These are phyloP conservation scores for Pythium aristosporum DNA, from an alignment of 352 stramenopile species.

Conservation along the genomic window DNA sequence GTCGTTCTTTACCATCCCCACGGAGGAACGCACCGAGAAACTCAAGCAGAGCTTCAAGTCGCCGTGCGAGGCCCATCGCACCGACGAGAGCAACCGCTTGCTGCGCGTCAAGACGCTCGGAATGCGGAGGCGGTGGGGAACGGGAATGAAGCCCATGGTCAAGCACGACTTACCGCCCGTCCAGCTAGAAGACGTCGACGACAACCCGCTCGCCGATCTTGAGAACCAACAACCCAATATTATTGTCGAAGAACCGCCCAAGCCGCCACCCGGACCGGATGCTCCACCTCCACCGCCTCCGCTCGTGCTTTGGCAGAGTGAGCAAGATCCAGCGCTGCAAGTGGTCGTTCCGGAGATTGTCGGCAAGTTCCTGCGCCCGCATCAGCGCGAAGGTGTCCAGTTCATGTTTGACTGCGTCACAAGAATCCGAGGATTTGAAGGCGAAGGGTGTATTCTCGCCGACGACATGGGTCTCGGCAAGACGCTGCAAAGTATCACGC, in stretches of 20 bases:
- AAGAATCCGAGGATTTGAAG: conserved; percentile 72
- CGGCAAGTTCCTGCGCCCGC: conserved; percentile 93
- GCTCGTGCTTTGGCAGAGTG: conserved; percentile 79
- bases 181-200: conserved; percentile 54
- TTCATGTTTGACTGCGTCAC: conserved; percentile 97
- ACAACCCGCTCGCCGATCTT: conserved; percentile 33
- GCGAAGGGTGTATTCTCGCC: conserved; percentile 83
- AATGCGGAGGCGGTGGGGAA: conserved; percentile 63
- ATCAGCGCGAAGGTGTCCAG: conserved; percentile 95
- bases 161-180: conserved; percentile 64
- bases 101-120: conserved; percentile 85
- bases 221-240: conserved; percentile 28
- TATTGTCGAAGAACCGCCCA: conserved; percentile 26
- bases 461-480: conserved; percentile 90
- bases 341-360: conserved; percentile 90
- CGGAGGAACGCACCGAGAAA: conserved; percentile 50
- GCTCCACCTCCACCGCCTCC: conserved; percentile 53
- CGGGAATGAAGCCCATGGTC: conserved; percentile 51
- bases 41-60: conserved; percentile 79
- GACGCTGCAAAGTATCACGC: conserved; percentile 85
- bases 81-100: conserved; percentile 73
- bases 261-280: conserved; percentile 28
- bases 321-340: conserved; percentile 56
- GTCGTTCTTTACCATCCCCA: conserved; percentile 73
- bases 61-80: conserved; percentile 58